A percentile compares a stretch with the other conserved stretches of the same genome.
phyloP scores from a whole-genome alignment of 1,139 yeast species.

The Zygosaccharomyces pseudobailii region DNA sequence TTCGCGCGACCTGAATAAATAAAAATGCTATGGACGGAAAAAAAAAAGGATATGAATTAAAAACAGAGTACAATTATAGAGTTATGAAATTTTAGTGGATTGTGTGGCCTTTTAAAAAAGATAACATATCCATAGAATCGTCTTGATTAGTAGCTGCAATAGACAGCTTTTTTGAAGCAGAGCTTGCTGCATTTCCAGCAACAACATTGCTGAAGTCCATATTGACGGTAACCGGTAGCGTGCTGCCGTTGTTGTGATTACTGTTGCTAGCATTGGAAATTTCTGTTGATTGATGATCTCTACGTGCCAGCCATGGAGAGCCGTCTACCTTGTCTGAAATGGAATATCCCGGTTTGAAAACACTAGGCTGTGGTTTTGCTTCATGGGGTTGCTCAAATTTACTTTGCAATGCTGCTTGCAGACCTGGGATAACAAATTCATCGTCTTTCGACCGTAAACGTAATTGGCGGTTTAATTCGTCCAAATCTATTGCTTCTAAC shows the following conservation, averaged over 20 bases:
- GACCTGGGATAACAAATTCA: constrained; percentile 26
- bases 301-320: background rate
- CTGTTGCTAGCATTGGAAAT: background rate
- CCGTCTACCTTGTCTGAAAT: background rate
- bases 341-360: constrained; percentile 11
- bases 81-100: background rate
- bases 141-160: background rate
- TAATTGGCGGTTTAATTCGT: constrained; percentile 26
- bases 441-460: constrained; percentile 18
- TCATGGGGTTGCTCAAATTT: background rate
- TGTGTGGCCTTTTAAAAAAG: constrained; percentile 20
- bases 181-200: background rate
- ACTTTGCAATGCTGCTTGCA: constrained; percentile 18
- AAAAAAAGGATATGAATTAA: background rate
- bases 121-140: constrained; percentile 19
- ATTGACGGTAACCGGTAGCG: background rate
- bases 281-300: background rate
- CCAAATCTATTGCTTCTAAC: constrained; percentile 31
- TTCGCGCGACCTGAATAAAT: background rate
- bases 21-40: background rate
- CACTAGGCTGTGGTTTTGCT: background rate
- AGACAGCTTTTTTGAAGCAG: background rate
- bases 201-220: constrained; percentile 11
- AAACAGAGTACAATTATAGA: background rate
- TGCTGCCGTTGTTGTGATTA: background rate